Evolutionary conservation across 768 basidiomycete genomes (phyloP), one percentile per base, ranked within the genome.

Genomic region (Rhizopogon vulgaris): DNA sequence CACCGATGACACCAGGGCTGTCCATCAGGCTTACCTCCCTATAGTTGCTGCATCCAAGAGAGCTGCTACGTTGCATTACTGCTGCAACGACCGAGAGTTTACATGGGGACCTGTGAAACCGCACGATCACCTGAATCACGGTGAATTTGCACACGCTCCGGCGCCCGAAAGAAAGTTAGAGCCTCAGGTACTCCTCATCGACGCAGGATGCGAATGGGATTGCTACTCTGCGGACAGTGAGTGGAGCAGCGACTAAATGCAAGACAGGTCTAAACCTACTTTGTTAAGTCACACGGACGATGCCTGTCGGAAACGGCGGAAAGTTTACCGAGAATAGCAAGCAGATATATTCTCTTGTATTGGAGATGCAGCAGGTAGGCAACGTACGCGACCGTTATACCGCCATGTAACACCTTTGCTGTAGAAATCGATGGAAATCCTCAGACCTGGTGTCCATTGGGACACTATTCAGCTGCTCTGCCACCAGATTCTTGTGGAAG

Each of bases 231-330:
- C 79, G 0, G 85, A 87, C 64, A 80, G 85, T 70, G 68, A 73
- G 66, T 65, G 12, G 25, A 49, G 12, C 25, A 8, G 6, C 32
- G 48, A 25, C 14, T 9, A 15, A 22, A 45, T 27, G 47, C 15
- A 38, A 36, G 32, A 27, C 6, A 37, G 17, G 22, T n/a, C 58
- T 48, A 68, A 69, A 57, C 74, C 75, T 42, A 71, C 77, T 1
- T 73, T 73, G 14, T 74, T 78, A 53, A 84, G 68, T 84, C 56
- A 85, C 90, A 1, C 84, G 90, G 8, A 90, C 88, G 0, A 91
- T 88, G 76, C 90, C 90, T 12, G 82, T 96, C n/a, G 95, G 95
- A 0, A 98, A 97, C 60, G 85, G 86, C 3, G 95, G 95, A 0
- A 87, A 80, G 61, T 97, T 94, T 66, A 87, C 90, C 0, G 69